phyloP scores from a whole-genome alignment of 345 rosid genomes.

The Nasturtium officinale region DNA sequence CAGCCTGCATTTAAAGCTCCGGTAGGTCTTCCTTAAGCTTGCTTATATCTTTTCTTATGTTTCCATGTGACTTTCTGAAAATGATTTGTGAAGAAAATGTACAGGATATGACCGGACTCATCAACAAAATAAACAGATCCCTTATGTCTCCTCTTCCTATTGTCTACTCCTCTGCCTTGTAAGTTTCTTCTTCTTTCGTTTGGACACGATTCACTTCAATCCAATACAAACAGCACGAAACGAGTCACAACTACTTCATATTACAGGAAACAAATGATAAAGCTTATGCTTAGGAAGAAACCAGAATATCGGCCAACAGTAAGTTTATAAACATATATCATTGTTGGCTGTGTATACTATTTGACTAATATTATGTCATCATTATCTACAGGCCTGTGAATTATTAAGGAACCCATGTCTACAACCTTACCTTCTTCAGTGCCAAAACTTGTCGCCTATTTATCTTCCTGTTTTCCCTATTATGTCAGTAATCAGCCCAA shows the following conservation, averaged over 20 bases:
- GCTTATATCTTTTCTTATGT: neutral
- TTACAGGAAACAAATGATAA: constrained; percentile 88
- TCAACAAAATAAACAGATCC: constrained; percentile 90
- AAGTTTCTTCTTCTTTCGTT: constrained; percentile 42
- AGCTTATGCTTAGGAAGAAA: constrained; percentile 84
- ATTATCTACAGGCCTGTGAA: constrained; percentile 73
- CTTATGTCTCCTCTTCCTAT: constrained; percentile 92
- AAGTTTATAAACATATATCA: constrained; percentile 44
- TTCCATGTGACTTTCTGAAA: constrained; percentile 20
- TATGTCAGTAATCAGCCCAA: constrained; percentile 44
- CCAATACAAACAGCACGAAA: constrained; percentile 14
- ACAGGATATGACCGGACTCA: constrained; percentile 87
- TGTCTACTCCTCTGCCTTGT: constrained; percentile 82
- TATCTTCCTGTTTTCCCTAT: constrained; percentile 89
- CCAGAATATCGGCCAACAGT: constrained; percentile 82
- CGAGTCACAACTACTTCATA: constrained; percentile 11
- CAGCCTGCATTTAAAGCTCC: constrained; percentile 94
- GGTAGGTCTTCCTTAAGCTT: constrained; percentile 54
- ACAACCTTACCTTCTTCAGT: constrained; percentile 72
- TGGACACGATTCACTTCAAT: neutral
- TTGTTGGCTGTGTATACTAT: neutral
- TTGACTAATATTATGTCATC: constrained; percentile 1
- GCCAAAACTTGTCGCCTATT: constrained; percentile 65
- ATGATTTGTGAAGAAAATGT: constrained; percentile 15
- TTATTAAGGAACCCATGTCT: constrained; percentile 85